Evolutionary conservation across 768 basidiomycete genomes (phyloP).

Genomic region (Amanita molliuscula): DNA sequence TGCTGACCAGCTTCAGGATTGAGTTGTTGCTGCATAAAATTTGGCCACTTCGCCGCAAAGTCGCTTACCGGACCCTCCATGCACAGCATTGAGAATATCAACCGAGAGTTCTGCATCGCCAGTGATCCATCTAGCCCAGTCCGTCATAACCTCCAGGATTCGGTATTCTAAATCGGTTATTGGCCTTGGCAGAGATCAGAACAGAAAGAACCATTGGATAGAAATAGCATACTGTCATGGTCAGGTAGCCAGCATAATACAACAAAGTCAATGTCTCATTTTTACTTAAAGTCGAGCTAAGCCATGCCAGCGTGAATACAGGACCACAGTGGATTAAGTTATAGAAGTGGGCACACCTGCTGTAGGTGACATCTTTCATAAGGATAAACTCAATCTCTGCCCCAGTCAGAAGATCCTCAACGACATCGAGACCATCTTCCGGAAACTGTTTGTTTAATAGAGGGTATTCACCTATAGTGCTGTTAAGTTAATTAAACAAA

Average conservation of each 20-base stretch:
- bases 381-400: slow-evolving; percentile 8
- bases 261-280: slow-evolving; percentile 10
- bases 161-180: slow-evolving; percentile 7
- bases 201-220: slow-evolving; percentile 8
- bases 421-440: slow-evolving; percentile 6
- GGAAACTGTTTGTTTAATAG: too few relatives aligned
- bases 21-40: slow-evolving; percentile 9
- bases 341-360: slow-evolving; percentile 8
- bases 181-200: slow-evolving; percentile 8
- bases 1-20: slow-evolving; percentile 8
- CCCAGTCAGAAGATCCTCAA: slow-evolving; percentile 8
- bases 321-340: slow-evolving; percentile 7
- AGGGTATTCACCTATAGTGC: too few relatives aligned
- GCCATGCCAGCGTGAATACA: slow-evolving; percentile 7
- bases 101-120: slow-evolving; percentile 4
- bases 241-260: slow-evolving; percentile 11
- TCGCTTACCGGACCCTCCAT: slow-evolving; percentile 8
- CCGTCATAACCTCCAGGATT: slow-evolving; percentile 9
- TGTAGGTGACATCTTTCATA: slow-evolving; percentile 7
- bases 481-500: too few relatives aligned
- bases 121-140: slow-evolving; percentile 9
- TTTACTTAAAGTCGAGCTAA: slow-evolving; percentile 7
- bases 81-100: slow-evolving; percentile 8
- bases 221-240: slow-evolving; percentile 10
- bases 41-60: slow-evolving; percentile 8